Percentiles rank a stretch among this genome's conserved stretches.
phyloP scores from a whole-genome alignment of 2,329 filamentous ascomycete genomes.

The Trichoderma atroviride region DNA sequence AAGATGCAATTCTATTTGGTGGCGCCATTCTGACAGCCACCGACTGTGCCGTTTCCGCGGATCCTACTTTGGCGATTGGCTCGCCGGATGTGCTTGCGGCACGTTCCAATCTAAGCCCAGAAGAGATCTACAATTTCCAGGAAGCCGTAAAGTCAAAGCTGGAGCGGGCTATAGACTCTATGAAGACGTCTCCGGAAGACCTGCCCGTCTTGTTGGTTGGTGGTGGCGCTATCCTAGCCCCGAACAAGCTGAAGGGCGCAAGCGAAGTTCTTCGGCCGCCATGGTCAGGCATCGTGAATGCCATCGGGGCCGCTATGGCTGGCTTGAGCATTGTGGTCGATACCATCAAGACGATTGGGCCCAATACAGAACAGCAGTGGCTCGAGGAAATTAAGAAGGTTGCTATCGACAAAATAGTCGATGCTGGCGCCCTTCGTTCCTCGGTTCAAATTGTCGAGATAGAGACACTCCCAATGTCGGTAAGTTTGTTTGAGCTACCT shows the following conservation, averaged over 20 bases:
- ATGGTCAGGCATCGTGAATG: background rate
- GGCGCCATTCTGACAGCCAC: background rate
- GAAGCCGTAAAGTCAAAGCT: background rate
- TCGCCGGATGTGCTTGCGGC: background rate
- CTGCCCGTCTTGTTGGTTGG: background rate
- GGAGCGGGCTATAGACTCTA: background rate
- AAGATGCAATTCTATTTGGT: background rate
- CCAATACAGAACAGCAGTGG: background rate
- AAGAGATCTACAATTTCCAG: background rate
- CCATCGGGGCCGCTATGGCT: background rate
- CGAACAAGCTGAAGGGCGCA: background rate
- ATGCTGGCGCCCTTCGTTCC: background rate
- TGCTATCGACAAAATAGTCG: background rate
- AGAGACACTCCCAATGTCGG: background rate
- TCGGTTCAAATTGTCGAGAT: background rate
- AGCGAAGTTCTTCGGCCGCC: background rate
- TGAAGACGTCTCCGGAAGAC: background rate
- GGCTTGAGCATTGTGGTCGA: background rate
- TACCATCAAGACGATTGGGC: background rate
- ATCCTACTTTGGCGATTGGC: background rate
- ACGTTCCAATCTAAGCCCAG: background rate
- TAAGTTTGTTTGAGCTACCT: no score
- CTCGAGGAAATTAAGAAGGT: background rate
- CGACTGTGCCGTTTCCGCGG: background rate
- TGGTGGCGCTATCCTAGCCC: background rate